Percentiles rank a stretch among this genome's conserved stretches.
Conservation (phyloP, 768 basidiomycete species). For the Amanita jacksonii region DNA sequence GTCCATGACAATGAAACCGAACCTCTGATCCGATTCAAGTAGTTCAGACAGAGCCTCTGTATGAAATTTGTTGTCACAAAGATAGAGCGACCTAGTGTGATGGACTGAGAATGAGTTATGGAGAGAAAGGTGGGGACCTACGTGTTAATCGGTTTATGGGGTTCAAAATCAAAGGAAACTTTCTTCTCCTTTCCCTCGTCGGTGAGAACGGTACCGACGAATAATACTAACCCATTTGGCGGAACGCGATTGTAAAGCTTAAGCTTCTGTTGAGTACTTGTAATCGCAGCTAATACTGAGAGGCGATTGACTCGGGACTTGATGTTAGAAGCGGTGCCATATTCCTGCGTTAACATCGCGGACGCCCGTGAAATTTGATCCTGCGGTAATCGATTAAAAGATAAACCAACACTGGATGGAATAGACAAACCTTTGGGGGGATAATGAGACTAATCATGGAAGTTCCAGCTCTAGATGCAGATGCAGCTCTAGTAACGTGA, state of each 20-base stretch:
- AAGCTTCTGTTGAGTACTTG: slow-evolving; percentile 93
- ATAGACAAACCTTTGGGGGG: slow-evolving; percentile 70
- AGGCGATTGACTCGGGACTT: slow-evolving; percentile 97
- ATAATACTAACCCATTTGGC: slow-evolving; percentile 93
- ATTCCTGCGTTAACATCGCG: slow-evolving; percentile 97
- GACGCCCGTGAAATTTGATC: slow-evolving; percentile 92
- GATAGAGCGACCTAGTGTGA: slow-evolving; percentile 74
- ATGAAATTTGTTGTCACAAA: slow-evolving; percentile 99
- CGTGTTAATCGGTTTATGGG: slow-evolving; percentile 99
- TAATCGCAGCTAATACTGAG: slow-evolving; percentile 96
- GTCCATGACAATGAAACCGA: slow-evolving; percentile 99
- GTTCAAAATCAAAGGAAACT: slow-evolving; percentile 96
- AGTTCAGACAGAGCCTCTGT: slow-evolving; percentile 96
- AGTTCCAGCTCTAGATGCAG: slow-evolving; percentile 67
- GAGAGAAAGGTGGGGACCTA: slow-evolving; percentile 28
- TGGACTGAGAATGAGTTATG: slow-evolving; percentile 6
- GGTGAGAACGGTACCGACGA: slow-evolving; percentile 95
- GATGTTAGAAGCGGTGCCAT: slow-evolving; percentile 99
- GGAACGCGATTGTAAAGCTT: slow-evolving; percentile 97
- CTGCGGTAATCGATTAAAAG: slow-evolving; percentile 24
- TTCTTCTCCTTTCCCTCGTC: slow-evolving; percentile 99
- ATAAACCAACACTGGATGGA: slow-evolving; percentile 1
- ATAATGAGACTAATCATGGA: slow-evolving; percentile 99
- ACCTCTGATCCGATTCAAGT: slow-evolving; percentile 93
- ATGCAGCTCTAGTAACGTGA: slow-evolving; percentile 17